Base-by-base conservation (phyloP, 306 rosid genomes). In the Prinsepia uniflora region DNA sequence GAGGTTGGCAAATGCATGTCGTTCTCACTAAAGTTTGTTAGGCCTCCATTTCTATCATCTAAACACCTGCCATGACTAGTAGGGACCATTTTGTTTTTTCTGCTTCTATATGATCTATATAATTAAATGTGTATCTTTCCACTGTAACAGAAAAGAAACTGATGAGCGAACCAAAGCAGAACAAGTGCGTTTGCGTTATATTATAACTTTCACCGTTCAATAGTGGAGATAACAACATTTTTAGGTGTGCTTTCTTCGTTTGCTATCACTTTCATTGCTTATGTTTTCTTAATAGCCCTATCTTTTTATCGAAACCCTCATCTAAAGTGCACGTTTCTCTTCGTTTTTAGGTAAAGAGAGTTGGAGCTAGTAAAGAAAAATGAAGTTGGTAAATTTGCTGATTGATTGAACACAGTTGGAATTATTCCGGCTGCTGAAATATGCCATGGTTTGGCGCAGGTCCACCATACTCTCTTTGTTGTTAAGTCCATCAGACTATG, bases 101-200 rank as follows among this genome's bases (percentile, higher is more conserved):
- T 71, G 19, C 22, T 54, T 73, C 40, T 53, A 18, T 5, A 56
- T 49, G 40, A 39, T 71, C 18, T 56, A 24, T 74, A 47, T 24
- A 24, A 68, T 63, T 19, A 43, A 58, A 77, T n/a, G 18, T 46
- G 14, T 57, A 30, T 65, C 55, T 44, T 73, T 72, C 67, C 47
- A 42, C 71, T 81, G 43, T 65, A 52, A 66, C 96, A 90, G 98
- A 88, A 76, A 93, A 93, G 89, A 90, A 90, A 80, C 80, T 83
- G 18, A 79, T 79, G 52, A 74, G 63, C 5, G 79, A 90, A 39
- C 65, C 79, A 48, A 72, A 73, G 54, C 81, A 84, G 76, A 81
- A 74, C 84, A 90, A 76, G 86, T 90, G 97, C 59, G 68, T 72
- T 50, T 93, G 98, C 79, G 88, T 85, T 44, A 88, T 93, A 81